Base-by-base conservation (phyloP, 495 filamentous ascomycete genomes). In the Parmelia sp. region DNA sequence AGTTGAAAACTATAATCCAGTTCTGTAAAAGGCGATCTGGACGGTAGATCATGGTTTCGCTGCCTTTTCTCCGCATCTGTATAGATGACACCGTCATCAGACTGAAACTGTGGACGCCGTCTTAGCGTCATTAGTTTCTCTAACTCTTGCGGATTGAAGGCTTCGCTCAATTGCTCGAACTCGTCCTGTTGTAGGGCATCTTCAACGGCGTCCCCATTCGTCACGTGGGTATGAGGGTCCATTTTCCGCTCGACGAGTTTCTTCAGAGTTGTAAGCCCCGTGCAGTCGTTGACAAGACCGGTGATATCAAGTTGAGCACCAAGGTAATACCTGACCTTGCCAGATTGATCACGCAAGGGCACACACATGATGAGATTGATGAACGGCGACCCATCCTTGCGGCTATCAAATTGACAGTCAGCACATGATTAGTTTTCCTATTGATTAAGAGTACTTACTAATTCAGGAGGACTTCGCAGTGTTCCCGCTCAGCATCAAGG, bases 381-480 rank as follows among this genome's bases (percentile, higher is more conserved):
- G 69, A 88, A 88, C 3, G 85, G 85, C 19, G 80, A 83, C 12
- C 84, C 84, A 67, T 86, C 83, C 57, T 83, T 75, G 31, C 82
- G 79, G 68, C 81, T 85, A 60, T 7, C 51, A 39, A 42, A 62
- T 57, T n/a, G 39, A 39, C 23, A 35, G 58, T 33, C 44, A 58
- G n/a, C n/a, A n/a, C n/a, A n/a, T n/a, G n/a, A n/a, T n/a, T n/a
- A n/a, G n/a, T n/a, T n/a, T n/a, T n/a, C n/a, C n/a, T n/a, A n/a
- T n/a, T n/a, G n/a, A n/a, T n/a, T n/a, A 59, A 35, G 14, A 61
- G 42, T 35, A 73, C 81, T 64, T 76, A 85, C 83, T 90, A 90
- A 69, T 90, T 89, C 0, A 90, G 74, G 17, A 90, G 76, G 0
- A 86, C 78, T 65, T 90, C 88, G 58, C 80, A 87, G 55, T 88